phyloP scores from a whole-genome alignment of 768 basidiomycete genomes.

The Nevesoporus exiguus region DNA sequence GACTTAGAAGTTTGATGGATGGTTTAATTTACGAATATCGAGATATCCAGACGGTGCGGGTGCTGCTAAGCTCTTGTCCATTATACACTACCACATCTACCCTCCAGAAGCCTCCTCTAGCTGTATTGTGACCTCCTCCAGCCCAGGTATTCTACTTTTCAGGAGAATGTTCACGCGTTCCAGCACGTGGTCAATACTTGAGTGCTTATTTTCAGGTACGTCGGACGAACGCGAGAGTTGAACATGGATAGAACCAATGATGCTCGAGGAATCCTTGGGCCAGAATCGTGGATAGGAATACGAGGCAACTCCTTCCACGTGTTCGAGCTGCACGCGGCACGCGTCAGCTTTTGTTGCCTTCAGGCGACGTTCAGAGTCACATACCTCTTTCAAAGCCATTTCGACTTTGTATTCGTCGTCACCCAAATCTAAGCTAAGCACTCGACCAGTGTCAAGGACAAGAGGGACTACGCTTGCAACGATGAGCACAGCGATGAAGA shows the following conservation, averaged over 20 bases:
- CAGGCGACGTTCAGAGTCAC: conserved; percentile 14
- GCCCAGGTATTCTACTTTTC: conserved; percentile 67
- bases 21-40: conserved; percentile 16
- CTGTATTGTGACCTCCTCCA: conserved; percentile 91
- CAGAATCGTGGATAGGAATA: conserved; percentile 87
- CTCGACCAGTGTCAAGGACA: conserved; percentile 87
- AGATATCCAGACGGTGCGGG: conserved; percentile 9
- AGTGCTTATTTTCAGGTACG: conserved; percentile 27
- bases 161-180: conserved; percentile 73
- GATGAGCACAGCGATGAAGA: conserved; percentile 94
- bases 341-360: neutral
- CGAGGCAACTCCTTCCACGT: conserved; percentile 76
- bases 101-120: conserved; percentile 44
- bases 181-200: conserved; percentile 57
- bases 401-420: conserved; percentile 53
- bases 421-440: conserved; percentile 85
- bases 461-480: conserved; percentile 94
- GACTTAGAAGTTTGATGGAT: neutral
- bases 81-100: conserved; percentile 1
- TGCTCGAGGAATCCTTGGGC: conserved; percentile 84
- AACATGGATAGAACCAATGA: conserved; percentile 91
- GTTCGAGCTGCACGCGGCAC: conserved; percentile 48
- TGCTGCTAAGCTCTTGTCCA: conserved; percentile 7
- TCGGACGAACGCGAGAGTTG: conserved; percentile 70
- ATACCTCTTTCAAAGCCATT: conserved; percentile 60